Percentiles rank a stretch among this genome's conserved stretches.
Evolutionary conservation across 768 basidiomycete species (phyloP).

Genomic region (Pleurotus sapidus): DNA sequence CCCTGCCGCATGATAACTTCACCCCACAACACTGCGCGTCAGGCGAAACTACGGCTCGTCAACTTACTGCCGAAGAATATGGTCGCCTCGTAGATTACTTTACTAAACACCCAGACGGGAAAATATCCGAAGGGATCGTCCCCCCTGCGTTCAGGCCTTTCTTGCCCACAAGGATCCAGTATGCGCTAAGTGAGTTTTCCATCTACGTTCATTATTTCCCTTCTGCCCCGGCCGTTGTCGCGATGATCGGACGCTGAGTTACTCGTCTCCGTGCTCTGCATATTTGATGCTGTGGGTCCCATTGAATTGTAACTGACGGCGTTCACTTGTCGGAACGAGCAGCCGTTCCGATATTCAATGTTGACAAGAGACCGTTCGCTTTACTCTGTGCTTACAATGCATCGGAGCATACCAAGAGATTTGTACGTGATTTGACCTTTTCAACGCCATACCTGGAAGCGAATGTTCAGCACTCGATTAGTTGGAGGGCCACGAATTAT

Average conservation of each 20-base stretch:
- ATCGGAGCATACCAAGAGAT: conserved; percentile 75
- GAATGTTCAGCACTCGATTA: conserved; percentile 19
- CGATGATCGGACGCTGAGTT: too few relatives aligned
- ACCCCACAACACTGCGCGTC: background rate
- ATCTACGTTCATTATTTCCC: background rate
- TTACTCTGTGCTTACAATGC: conserved; percentile 90
- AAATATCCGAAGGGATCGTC: conserved; percentile 83
- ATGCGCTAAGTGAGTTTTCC: conserved; percentile 70
- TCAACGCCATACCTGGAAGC: too few relatives aligned
- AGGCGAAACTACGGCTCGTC: conserved; percentile 44
- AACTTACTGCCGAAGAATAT: conserved; percentile 70
- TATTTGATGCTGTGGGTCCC: too few relatives aligned
- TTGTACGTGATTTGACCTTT: conserved; percentile 42
- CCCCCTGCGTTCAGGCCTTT: conserved; percentile 82
- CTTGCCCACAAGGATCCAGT: conserved; percentile 79
- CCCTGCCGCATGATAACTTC: too few relatives aligned
- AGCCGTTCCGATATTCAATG: conserved; percentile 92
- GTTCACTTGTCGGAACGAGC: background rate
- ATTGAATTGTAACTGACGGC: too few relatives aligned
- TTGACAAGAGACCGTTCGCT: conserved; percentile 90
- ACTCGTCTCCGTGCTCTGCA: too few relatives aligned
- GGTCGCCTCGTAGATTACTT: conserved; percentile 76
- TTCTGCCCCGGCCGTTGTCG: too few relatives aligned
- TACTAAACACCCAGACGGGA: conserved; percentile 76
- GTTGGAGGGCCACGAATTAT: conserved; percentile 88